Base-by-base conservation (phyloP, 352 stramenopile genomes). In the Pythium pyrilobum region DNA sequence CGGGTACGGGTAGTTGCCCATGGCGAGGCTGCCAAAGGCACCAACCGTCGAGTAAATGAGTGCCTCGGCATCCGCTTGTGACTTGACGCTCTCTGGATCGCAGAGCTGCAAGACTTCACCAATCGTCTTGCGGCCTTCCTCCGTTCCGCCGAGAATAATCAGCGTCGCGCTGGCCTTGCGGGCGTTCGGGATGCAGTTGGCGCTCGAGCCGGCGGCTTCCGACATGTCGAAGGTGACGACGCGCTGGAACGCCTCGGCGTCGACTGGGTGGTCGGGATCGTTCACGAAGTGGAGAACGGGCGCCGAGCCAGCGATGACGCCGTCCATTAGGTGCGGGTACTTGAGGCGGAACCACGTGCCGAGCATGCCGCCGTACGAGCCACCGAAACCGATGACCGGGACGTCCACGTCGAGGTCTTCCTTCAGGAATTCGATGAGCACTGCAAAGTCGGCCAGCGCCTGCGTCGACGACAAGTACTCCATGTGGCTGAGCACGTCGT, bases 1-100 rank as follows among this genome's bases (percentile, higher is more conserved):
- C 9, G 85, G 72, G 69, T 96, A 97, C 5, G 89, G 91, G 67
- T 89, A 97, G 55, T 94, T 91, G 5, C 87, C 88, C 77, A 96
- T 94, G 9, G 85, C 80, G 66, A 98, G 63, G 52, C 67, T 83
- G 57, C 81, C 85, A 48, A 87, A 96, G 11, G 78, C 69, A 32
- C 68, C 72, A 34, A 57, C 62, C 12, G 58, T 53, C 33, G 66
- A 79, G 32, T 67, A 50, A 9, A 74, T 67, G 37, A 87, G 38
- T 0, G n/a, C 39, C 15, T 66, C 57, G 23, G 66, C 54, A 28
- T 77, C 69, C 1, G 62, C 50, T 18, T 62, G 24, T 1, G 60
- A 60, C 10, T 46, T 40, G 12, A 84, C 9, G 0, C 40, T 21
- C 5, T 50, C 52, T n/a, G 39, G 24, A 20, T 57, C 47, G 43